phyloP scores from a whole-genome alignment of 306 rosid species.

The Hippophae rhamnoides region DNA sequence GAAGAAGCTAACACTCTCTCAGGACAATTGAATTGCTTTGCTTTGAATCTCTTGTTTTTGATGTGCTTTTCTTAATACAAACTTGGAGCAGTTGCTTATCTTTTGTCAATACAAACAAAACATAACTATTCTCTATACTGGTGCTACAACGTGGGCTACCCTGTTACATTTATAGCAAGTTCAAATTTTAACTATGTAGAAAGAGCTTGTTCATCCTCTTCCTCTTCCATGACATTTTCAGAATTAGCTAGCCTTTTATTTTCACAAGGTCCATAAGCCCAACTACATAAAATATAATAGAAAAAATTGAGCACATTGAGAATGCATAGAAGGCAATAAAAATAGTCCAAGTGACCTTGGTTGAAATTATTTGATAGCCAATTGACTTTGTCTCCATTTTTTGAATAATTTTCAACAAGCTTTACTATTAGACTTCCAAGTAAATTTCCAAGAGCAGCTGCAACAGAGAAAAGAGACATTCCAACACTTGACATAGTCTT shows the following conservation, averaged over 20 bases:
- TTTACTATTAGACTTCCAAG: constrained; percentile 20
- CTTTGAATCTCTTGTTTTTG: too few species aligned
- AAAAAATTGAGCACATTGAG: constrained; percentile 26
- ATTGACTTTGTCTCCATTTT: background rate
- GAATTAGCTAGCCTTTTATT: background rate
- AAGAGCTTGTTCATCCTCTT: too few species aligned
- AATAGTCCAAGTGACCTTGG: constrained; percentile 27
- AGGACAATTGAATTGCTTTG: too few species aligned
- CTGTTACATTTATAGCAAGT: too few species aligned
- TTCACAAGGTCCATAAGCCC: constrained; percentile 19
- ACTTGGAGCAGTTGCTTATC: too few species aligned
- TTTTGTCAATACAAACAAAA: too few species aligned
- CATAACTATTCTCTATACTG: too few species aligned
- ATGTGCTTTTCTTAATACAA: too few species aligned
- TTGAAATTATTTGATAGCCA: constrained; percentile 12
- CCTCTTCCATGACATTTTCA: too few species aligned
- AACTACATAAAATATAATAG: constrained; percentile 32
- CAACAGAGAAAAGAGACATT: constrained; percentile 31
- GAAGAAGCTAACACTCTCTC: too few species aligned
- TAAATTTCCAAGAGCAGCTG: constrained; percentile 20
- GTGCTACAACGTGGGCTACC: too few species aligned
- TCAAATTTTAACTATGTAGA: too few species aligned
- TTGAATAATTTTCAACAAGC: constrained; percentile 20
- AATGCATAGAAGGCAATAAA: constrained; percentile 22
- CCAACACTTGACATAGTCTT: constrained; percentile 42